Percentiles rank a stretch among this genome's conserved stretches.
Evolutionary conservation across 179 eudicot species (phyloP).

Genomic region (Spergularia azorica): DNA sequence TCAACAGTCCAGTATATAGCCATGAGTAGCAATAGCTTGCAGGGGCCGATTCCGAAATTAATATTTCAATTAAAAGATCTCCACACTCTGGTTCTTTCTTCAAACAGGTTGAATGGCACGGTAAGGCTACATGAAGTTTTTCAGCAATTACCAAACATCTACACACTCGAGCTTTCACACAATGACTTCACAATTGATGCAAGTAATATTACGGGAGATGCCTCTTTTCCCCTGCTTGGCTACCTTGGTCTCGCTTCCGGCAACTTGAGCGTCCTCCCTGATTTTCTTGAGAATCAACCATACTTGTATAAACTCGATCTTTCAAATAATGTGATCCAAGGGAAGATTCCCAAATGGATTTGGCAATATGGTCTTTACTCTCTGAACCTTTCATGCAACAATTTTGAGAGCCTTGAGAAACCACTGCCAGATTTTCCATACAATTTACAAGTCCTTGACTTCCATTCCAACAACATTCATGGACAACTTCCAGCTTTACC

Average conservation of each 20-base stretch:
- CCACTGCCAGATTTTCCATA: too few relatives aligned
- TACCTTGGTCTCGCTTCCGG: slow-evolving; percentile 37
- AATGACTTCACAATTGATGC: slow-evolving; percentile 37
- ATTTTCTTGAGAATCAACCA: slow-evolving; percentile 37
- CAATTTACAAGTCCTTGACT: too few relatives aligned
- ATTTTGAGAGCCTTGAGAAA: too few relatives aligned
- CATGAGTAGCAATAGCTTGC: slow-evolving; percentile 42
- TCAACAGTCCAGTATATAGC: slow-evolving; percentile 34
- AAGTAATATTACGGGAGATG: slow-evolving; percentile 1
- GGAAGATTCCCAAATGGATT: slow-evolving; percentile 52
- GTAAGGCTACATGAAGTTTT: slow-evolving; percentile 34
- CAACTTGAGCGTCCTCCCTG: slow-evolving; percentile 39
- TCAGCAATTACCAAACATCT: slow-evolving; percentile 27
- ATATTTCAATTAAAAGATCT: slow-evolving; percentile 39
- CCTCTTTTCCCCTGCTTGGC: slow-evolving; percentile 24
- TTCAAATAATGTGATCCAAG: slow-evolving; percentile 44
- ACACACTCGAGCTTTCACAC: slow-evolving; percentile 37
- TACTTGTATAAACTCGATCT: slow-evolving; percentile 41
- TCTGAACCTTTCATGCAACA: slow-evolving; percentile 7
- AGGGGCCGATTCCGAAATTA: slow-evolving; percentile 43
- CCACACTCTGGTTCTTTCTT: slow-evolving; percentile 21
- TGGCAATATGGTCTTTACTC: slow-evolving; percentile 25
- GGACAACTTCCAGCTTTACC: too few relatives aligned
- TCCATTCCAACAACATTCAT: too few relatives aligned
- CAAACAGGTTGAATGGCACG: slow-evolving; percentile 46